Base-by-base conservation (phyloP, 2,329 filamentous ascomycete genomes). In the Exophiala phaeomuriformis region DNA sequence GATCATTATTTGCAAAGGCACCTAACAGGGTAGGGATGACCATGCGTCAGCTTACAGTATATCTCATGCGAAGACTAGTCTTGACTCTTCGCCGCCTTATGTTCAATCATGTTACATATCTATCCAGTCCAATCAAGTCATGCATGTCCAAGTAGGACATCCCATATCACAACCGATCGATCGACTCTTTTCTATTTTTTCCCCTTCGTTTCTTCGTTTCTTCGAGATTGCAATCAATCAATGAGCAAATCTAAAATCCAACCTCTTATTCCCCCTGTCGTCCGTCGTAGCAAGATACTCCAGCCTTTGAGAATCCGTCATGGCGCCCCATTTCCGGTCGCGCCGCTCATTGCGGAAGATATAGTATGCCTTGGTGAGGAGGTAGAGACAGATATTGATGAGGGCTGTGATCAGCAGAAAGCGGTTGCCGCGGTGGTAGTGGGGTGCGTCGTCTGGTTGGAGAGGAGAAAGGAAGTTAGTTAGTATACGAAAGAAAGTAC, bases 361-460 rank as follows among this genome's bases (percentile, higher is more conserved):
- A 55, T 69, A 70, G 58, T 70, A 69, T 8, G 50, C 48, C 47
- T 69, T 69, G 1, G 64, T 63, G 27, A 66, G 68, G 40, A 82
- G 31, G 43, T 83, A 81, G 0, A 75, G 61, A 0, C 74, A 59
- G 44, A 80, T 72, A 50, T 78, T 80, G 56, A 70, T 73, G 10
- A 67, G 69, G 3, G 70, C 68, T 37, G 80, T 73, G 0, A 65
- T 75, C 6, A 81, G 65, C 4, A 81, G 65, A 6, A 75, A 68
- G 56, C 69, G 73, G 62, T 79, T 79, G 0, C 77, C 77, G 0
- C 71, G 68, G 3, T 69, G 67, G 56, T 81, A 81, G 27, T 76
- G 65, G 1, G 79, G 78, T 60, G 73, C 70, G 61, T 82, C 79
- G 40, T 79, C 76, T 39, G 19, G 6, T n/a, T 35, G 6, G 33